These are phyloP conservation scores for Geotrichum phurueaensis DNA, from an alignment of 1,139 yeast genomes.

Conservation along the genomic window DNA sequence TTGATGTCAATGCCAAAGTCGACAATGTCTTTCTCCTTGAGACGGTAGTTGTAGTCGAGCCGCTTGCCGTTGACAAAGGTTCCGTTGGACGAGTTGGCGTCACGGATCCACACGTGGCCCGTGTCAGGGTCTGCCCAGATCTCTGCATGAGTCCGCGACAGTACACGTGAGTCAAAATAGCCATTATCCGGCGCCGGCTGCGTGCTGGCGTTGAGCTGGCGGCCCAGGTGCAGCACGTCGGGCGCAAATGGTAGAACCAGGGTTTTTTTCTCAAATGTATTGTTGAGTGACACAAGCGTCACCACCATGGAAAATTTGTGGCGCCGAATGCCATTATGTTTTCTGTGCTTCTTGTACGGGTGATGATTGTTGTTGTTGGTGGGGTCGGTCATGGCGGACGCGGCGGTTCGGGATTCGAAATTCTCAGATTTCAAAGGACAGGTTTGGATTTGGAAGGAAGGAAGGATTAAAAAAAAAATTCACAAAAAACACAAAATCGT, in stretches of 20 bases:
- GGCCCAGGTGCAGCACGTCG: conserved; percentile 76
- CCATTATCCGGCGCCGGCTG: conserved; percentile 81
- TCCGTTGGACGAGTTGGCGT: conserved; percentile 88
- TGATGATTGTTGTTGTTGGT: background rate
- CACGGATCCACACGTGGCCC: conserved; percentile 72
- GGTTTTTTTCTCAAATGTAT: conserved; percentile 74
- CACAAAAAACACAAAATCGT: background rate
- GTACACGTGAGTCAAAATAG: conserved; percentile 86
- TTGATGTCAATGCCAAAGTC: conserved; percentile 90
- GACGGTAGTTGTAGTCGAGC: conserved; percentile 52
- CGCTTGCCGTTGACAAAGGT: conserved; percentile 79
- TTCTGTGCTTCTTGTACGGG: background rate
- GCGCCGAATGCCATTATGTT: conserved; percentile 15
- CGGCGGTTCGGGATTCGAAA: background rate
- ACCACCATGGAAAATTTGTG: conserved; percentile 45
- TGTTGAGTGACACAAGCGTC: conserved; percentile 68
- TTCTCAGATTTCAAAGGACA: background rate
- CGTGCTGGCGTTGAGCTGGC: conserved; percentile 72
- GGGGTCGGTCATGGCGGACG: background rate
- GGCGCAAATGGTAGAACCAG: conserved; percentile 77
- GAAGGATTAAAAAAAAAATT: background rate
- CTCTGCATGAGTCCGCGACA: conserved; percentile 91
- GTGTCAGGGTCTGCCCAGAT: conserved; percentile 63
- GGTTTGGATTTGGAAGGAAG: background rate
- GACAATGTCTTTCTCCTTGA: conserved; percentile 62